A percentile compares a stretch with the other conserved stretches of the same genome.
phyloP scores from a whole-genome alignment of 495 filamentous ascomycete genomes.

The Platismatia glauca region DNA sequence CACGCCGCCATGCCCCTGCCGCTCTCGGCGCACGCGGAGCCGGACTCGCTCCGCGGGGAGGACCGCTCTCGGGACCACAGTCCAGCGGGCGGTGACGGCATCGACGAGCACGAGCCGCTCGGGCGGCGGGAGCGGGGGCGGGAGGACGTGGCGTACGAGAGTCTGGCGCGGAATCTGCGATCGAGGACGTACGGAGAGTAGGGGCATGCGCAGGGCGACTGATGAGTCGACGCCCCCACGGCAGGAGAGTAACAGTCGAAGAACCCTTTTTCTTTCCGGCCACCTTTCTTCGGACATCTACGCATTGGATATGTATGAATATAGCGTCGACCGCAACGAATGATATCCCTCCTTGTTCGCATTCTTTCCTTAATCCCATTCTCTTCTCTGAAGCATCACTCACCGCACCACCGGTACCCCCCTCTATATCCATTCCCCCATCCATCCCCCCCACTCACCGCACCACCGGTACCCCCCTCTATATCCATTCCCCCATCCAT shows the following conservation, averaged over 20 bases:
- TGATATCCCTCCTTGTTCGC: conserved; percentile 8
- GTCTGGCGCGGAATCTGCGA: conserved; percentile 36
- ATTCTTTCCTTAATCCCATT: not conserved
- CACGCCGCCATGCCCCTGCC: conserved; percentile 28
- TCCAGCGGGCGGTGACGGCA: conserved; percentile 3
- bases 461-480: too few species aligned
- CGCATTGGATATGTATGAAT: not conserved
- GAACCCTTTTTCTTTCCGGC: too few species aligned
- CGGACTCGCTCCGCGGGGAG: not conserved
- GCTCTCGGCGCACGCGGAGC: conserved; percentile 12
- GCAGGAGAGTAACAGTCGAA: not conserved
- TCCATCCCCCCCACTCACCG: too few species aligned
- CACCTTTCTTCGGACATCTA: not conserved
- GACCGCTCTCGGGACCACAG: conserved; percentile 9
- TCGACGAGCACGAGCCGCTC: conserved; percentile 11
- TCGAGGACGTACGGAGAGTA: conserved; percentile 27
- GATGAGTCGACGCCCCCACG: not conserved
- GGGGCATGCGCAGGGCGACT: conserved; percentile 7
- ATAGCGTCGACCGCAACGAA: not conserved
- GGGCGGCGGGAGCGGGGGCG: conserved; percentile 25
- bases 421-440: too few species aligned
- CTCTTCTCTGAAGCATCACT: too few species aligned
- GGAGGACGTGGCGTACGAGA: conserved; percentile 39
- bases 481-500: too few species aligned
- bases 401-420: too few species aligned